Conservation (phyloP, 768 basidiomycete genomes). For the Stropharia rugosoannulata region DNA sequence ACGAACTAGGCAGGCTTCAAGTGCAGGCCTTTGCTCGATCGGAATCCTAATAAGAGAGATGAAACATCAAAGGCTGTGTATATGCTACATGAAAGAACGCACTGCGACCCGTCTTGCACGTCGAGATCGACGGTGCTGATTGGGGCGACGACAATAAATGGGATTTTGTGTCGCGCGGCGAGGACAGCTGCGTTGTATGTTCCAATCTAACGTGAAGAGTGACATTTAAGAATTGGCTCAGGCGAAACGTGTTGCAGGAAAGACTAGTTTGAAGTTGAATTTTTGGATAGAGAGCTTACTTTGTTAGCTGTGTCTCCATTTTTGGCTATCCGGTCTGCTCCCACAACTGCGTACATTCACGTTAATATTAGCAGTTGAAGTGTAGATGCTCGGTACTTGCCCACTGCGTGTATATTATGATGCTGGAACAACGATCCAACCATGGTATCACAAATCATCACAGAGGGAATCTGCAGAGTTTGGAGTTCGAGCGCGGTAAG, state of each 20-base stretch:
- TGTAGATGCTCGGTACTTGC: slow-evolving; percentile 16
- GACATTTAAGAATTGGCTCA: not conserved
- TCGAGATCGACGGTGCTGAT: slow-evolving; percentile 90
- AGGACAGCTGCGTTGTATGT: slow-evolving; percentile 97
- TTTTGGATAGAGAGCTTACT: slow-evolving; percentile 23
- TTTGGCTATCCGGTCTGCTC: slow-evolving; percentile 84
- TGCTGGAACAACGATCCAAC: slow-evolving; percentile 94
- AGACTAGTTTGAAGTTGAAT: not conserved
- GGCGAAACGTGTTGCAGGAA: slow-evolving; percentile 13
- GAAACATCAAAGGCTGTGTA: slow-evolving; percentile 5
- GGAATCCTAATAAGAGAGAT: slow-evolving; percentile 54
- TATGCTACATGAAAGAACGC: slow-evolving; percentile 22
- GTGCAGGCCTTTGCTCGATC: slow-evolving; percentile 86
- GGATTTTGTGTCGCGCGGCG: slow-evolving; percentile 82
- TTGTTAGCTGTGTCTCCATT: slow-evolving; percentile 99
- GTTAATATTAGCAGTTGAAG: slow-evolving; percentile 5
- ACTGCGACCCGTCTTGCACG: slow-evolving; percentile 65
- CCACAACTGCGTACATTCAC: slow-evolving; percentile 53
- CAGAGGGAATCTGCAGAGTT: slow-evolving; percentile 78
- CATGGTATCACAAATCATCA: slow-evolving; percentile 98
- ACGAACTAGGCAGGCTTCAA: slow-evolving; percentile 88
- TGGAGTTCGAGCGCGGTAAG: slow-evolving; percentile 90
- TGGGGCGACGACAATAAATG: slow-evolving; percentile 93
- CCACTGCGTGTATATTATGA: slow-evolving; percentile 75
- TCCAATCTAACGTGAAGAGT: slow-evolving; percentile 53